These are phyloP conservation scores for Naegleria gruberi DNA, from an alignment of 208 protist species.

Conservation along the genomic window DNA sequence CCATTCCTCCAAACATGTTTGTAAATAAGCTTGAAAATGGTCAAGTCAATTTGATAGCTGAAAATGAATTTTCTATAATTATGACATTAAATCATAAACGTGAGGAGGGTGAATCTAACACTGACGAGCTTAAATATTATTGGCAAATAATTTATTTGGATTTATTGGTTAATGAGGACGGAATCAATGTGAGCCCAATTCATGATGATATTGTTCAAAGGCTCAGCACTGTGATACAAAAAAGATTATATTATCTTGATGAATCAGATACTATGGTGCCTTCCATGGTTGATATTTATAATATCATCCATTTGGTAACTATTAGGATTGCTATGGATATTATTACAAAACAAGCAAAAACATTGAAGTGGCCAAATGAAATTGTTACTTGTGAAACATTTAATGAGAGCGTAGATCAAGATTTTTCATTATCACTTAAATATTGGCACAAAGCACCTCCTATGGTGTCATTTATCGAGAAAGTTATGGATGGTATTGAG, in stretches of 20 bases:
- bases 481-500: neutral
- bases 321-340: neutral
- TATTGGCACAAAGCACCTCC: neutral
- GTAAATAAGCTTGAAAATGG: constrained; percentile 1
- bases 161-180: neutral
- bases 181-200: neutral
- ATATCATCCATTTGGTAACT: neutral
- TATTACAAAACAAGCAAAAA: neutral
- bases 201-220: neutral
- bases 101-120: neutral
- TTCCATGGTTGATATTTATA: neutral
- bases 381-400: neutral
- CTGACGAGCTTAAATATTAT: neutral
- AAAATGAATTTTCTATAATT: neutral
- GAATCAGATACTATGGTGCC: neutral
- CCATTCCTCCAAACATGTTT: neutral
- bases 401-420: neutral
- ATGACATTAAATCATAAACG: neutral
- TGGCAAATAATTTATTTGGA: constrained; percentile 4
- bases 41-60: neutral
- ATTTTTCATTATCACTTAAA: neutral
- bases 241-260: constrained; percentile 11
- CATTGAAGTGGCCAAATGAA: neutral
- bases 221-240: neutral
- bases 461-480: neutral